Evolutionary conservation across 2,329 filamentous ascomycete genomes (phyloP).

Genomic region (Lithohypha guttulata): DNA sequence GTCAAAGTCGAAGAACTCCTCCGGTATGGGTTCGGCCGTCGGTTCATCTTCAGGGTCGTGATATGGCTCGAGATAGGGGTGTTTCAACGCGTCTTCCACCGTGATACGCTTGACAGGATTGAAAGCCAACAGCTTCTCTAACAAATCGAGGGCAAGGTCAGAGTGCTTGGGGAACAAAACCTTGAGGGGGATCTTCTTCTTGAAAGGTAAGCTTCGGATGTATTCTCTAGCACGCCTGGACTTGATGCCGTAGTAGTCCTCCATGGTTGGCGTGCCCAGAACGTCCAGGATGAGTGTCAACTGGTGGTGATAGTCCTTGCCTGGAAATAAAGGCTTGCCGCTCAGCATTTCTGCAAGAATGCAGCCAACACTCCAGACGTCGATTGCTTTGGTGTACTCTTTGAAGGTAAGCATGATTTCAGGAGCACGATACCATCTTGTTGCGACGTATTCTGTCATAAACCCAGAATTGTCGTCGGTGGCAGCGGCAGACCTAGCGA

Average conservation of each 20-base stretch:
- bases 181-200: conserved; percentile 99
- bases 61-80: conserved; percentile 96
- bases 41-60: conserved; percentile 98
- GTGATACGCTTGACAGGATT: conserved; percentile 98
- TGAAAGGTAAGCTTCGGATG: conserved; percentile 94
- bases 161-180: conserved; percentile 98
- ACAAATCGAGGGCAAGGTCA: conserved; percentile 82
- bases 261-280: conserved; percentile 96
- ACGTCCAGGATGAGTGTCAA: conserved; percentile 94
- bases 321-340: conserved; percentile 94
- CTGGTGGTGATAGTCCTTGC: conserved; percentile 99
- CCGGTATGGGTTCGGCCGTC: conserved; percentile 88
- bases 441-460: conserved; percentile 99
- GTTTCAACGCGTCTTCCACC: conserved; percentile 91
- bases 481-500: conserved; percentile 88
- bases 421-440: conserved; percentile 95
- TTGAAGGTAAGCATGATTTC: conserved; percentile 99
- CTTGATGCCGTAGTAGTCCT: conserved; percentile 99
- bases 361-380: conserved; percentile 97
- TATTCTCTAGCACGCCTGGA: conserved; percentile 94
- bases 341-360: conserved; percentile 98
- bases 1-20: conserved; percentile 99
- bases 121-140: conserved; percentile 93
- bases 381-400: conserved; percentile 98
- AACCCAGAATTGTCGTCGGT: conserved; percentile 99